A percentile compares a stretch with the other conserved stretches of the same genome.
Evolutionary conservation across 2,329 filamentous ascomycete species (phyloP).

Genomic region (Triangularia verruculosa): DNA sequence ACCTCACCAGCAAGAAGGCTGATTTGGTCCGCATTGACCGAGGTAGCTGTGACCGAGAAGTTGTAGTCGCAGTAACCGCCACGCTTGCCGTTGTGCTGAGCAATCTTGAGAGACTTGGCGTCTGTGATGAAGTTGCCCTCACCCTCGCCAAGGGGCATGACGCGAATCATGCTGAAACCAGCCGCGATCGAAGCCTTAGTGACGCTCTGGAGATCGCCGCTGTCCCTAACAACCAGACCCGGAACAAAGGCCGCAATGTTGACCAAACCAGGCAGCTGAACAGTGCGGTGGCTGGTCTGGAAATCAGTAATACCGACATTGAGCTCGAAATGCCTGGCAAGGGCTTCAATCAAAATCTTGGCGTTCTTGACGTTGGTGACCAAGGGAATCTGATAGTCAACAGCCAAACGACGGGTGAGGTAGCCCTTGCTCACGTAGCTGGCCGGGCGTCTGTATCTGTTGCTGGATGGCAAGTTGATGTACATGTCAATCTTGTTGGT

Average conservation of each 20-base stretch:
- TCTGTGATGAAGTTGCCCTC: conserved; percentile 71
- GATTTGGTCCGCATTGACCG: conserved; percentile 71
- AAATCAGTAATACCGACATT: conserved; percentile 81
- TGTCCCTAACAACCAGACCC: conserved; percentile 62
- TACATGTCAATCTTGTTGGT: conserved; percentile 98
- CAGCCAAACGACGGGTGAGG: conserved; percentile 93
- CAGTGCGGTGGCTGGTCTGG: conserved; percentile 80
- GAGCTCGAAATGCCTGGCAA: conserved; percentile 83
- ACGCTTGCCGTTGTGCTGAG: conserved; percentile 66
- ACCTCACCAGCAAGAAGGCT: conserved; percentile 70
- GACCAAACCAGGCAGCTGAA: conserved; percentile 70
- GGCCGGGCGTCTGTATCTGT: conserved; percentile 91
- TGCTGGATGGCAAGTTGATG: conserved; percentile 98
- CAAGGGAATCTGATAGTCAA: conserved; percentile 92
- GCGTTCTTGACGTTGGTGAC: conserved; percentile 99
- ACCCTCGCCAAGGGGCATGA: conserved; percentile 73
- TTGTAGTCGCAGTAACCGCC: conserved; percentile 76
- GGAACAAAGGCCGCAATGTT: conserved; percentile 80
- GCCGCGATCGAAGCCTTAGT: conserved; percentile 71
- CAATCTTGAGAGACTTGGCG: conserved; percentile 65
- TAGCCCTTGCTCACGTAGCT: conserved; percentile 99
- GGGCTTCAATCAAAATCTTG: conserved; percentile 92
- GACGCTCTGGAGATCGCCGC: conserved; percentile 65
- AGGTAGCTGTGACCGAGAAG: conserved; percentile 72
- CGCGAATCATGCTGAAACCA: conserved; percentile 76